A percentile compares a stretch with the other conserved stretches of the same genome.
phyloP scores from a whole-genome alignment of 1,284 basidiomycete species.

The Austroboletus novae-zelandiae region DNA sequence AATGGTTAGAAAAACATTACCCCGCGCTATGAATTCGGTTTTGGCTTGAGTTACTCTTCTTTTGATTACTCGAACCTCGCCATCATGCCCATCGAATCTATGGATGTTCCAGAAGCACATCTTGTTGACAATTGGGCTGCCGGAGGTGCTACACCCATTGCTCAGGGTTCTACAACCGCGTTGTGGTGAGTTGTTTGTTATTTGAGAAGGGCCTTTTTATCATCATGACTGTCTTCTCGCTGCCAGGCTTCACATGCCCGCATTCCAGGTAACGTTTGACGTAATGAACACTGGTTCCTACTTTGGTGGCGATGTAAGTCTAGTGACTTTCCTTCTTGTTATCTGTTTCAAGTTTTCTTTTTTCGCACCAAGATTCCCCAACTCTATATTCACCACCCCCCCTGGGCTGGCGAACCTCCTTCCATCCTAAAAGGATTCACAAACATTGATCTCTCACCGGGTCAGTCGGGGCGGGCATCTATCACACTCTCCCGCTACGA shows the following conservation, averaged over 20 bases:
- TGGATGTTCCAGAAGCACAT: conserved; percentile 34
- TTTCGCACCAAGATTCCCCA: conserved; percentile 50
- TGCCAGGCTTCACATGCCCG: conserved; percentile 60
- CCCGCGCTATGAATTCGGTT: conserved; percentile 65
- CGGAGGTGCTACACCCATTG: conserved; percentile 43
- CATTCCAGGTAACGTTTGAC: conserved; percentile 55
- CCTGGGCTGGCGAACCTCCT: conserved; percentile 57
- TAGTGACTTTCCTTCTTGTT: neutral
- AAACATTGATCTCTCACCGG: conserved; percentile 49
- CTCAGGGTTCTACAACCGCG: conserved; percentile 29
- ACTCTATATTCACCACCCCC: conserved; percentile 60
- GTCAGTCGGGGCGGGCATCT: conserved; percentile 44
- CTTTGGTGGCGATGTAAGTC: conserved; percentile 51
- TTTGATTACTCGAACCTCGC: conserved; percentile 66
- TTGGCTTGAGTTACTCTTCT: conserved; percentile 71
- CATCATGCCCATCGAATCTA: conserved; percentile 38
- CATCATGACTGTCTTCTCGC: too few relatives aligned
- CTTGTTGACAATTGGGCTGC: conserved; percentile 53
- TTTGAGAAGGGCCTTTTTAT: neutral
- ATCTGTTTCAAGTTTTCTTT: neutral
- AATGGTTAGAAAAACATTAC: conserved; percentile 39
- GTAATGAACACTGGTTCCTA: conserved; percentile 56
- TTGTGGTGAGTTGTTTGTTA: conserved; percentile 26
- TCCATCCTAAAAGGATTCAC: conserved; percentile 65
- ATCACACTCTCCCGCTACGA: conserved; percentile 66